Percentiles rank a stretch among this genome's conserved stretches.
phyloP scores from a whole-genome alignment of 139 green algal species.

The Coelastrella sp. region DNA sequence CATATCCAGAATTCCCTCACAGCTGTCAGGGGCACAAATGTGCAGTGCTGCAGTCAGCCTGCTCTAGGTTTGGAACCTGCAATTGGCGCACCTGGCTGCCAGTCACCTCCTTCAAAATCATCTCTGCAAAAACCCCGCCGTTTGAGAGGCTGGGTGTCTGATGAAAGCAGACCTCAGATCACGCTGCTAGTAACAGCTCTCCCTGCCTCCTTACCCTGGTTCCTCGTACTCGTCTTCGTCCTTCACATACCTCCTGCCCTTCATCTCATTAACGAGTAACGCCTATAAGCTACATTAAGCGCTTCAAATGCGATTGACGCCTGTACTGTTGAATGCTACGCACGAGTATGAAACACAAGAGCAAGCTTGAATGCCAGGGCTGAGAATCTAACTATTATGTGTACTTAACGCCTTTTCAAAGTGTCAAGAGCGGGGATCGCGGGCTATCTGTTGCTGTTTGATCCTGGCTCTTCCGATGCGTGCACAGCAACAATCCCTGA shows the following conservation, averaged over 20 bases:
- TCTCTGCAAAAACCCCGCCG: slow-evolving; percentile 1
- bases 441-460: background rate
- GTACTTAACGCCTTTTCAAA: background rate
- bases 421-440: background rate
- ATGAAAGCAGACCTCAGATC: background rate
- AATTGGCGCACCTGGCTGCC: slow-evolving; percentile 16
- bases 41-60: background rate
- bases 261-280: background rate
- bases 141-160: no score
- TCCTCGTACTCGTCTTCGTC: slow-evolving; percentile 29
- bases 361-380: background rate
- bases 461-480: background rate
- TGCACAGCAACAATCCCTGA: no score
- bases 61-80: background rate
- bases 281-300: slow-evolving; percentile 8
- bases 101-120: slow-evolving; percentile 15
- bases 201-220: background rate
- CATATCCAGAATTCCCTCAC: no score
- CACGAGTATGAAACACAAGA: no score
- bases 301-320: no score
- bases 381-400: background rate
- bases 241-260: slow-evolving; percentile 2
- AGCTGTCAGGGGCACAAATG: background rate
- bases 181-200: slow-evolving; percentile 7
- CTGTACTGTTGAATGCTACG: no score